Percentiles rank a stretch among this genome's conserved stretches.
phyloP scores from a whole-genome alignment of 495 filamentous ascomycete genomes.

The Neurospora sp. region DNA sequence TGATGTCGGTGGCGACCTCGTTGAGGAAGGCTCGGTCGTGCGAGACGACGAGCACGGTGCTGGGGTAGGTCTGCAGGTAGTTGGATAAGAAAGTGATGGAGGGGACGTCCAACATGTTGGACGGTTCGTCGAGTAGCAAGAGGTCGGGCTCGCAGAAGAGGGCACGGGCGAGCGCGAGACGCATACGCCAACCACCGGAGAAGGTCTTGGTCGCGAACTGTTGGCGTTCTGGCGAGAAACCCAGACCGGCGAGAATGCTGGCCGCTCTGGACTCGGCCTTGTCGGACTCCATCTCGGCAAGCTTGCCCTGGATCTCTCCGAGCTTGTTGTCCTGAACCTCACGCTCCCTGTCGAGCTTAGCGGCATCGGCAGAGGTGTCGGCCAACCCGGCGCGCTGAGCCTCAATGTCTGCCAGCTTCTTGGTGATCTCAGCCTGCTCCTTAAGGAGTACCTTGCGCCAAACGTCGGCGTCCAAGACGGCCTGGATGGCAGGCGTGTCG shows the following conservation, averaged over 20 bases:
- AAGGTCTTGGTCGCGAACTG: slow-evolving; percentile 93
- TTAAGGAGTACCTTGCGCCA: slow-evolving; percentile 93
- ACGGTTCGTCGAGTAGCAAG: slow-evolving; percentile 94
- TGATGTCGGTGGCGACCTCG: slow-evolving; percentile 98
- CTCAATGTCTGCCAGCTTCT: slow-evolving; percentile 70
- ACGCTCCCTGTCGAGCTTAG: slow-evolving; percentile 70
- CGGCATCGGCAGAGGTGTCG: slow-evolving; percentile 78
- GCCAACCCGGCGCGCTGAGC: slow-evolving; percentile 68
- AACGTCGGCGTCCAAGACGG: slow-evolving; percentile 94
- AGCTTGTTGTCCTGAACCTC: slow-evolving; percentile 84
- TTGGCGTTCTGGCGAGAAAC: slow-evolving; percentile 90
- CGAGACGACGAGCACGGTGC: slow-evolving; percentile 91
- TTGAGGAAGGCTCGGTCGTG: slow-evolving; percentile 99
- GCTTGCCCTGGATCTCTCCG: slow-evolving; percentile 81
- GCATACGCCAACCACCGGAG: slow-evolving; percentile 99
- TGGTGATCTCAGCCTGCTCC: slow-evolving; percentile 83
- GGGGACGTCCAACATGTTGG: slow-evolving; percentile 99
- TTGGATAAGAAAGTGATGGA: slow-evolving; percentile 98
- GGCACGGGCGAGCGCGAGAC: slow-evolving; percentile 85
- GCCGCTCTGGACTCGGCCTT: slow-evolving; percentile 93
- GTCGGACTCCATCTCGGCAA: slow-evolving; percentile 98
- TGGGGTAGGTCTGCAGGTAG: slow-evolving; percentile 90
- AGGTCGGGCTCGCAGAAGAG: slow-evolving; percentile 98
- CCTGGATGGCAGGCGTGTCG: slow-evolving; percentile 90
- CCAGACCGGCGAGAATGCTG: slow-evolving; percentile 91